A percentile compares a stretch with the other conserved stretches of the same genome.
Evolutionary conservation across 306 rosid genomes (phyloP).

Genomic region (Dryas drummondii): DNA sequence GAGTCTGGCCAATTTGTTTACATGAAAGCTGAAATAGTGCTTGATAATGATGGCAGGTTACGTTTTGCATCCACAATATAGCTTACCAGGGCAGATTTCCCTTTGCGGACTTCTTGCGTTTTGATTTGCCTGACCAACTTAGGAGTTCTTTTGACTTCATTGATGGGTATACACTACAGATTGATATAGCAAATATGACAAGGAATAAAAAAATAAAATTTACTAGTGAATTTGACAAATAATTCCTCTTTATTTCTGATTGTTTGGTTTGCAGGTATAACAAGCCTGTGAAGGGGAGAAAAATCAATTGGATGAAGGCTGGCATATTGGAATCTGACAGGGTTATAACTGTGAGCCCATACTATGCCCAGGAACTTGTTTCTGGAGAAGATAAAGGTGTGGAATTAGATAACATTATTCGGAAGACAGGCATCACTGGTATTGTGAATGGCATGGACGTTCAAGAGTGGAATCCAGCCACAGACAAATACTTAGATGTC

Average conservation of each 20-base stretch:
- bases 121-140: slow-evolving; percentile 38
- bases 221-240: background rate
- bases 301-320: slow-evolving; percentile 56
- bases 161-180: slow-evolving; percentile 35
- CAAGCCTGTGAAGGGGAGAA: slow-evolving; percentile 48
- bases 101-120: slow-evolving; percentile 33
- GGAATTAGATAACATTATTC: slow-evolving; percentile 39
- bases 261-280: slow-evolving; percentile 31
- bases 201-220: background rate
- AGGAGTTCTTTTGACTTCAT: slow-evolving; percentile 48
- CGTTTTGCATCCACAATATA: slow-evolving; percentile 54
- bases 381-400: slow-evolving; percentile 47
- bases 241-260: background rate
- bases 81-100: slow-evolving; percentile 57
- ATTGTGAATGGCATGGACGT: slow-evolving; percentile 52
- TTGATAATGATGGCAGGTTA: slow-evolving; percentile 34
- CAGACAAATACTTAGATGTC: slow-evolving; percentile 33
- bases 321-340: slow-evolving; percentile 41
- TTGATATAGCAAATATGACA: background rate
- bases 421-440: slow-evolving; percentile 35
- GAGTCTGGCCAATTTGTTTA: background rate
- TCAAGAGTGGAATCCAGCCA: slow-evolving; percentile 53
- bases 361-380: slow-evolving; percentile 47
- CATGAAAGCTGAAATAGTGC: slow-evolving; percentile 12
- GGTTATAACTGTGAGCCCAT: slow-evolving; percentile 47